Percentiles rank a stretch among this genome's conserved stretches.
phyloP scores from a whole-genome alignment of 192 early-diverging fungal genomes.

The Coemansia furcata region DNA sequence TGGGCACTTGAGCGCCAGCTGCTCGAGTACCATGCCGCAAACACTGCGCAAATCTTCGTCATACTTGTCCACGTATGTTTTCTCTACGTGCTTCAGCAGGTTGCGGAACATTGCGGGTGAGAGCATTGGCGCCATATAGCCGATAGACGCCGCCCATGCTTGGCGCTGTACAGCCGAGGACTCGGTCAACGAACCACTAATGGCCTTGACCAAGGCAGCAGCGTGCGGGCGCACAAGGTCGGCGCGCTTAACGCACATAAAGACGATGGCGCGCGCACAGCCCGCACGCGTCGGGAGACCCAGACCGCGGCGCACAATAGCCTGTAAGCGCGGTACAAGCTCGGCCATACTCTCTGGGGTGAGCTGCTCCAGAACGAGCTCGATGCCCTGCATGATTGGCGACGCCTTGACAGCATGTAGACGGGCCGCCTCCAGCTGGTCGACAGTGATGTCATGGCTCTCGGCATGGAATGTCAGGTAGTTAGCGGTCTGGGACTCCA shows the following conservation, averaged over 20 bases:
- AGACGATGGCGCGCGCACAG: slow-evolving; percentile 78
- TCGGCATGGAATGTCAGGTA: slow-evolving; percentile 91
- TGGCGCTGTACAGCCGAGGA: slow-evolving; percentile 79
- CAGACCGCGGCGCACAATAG: slow-evolving; percentile 76
- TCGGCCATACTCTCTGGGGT: slow-evolving; percentile 64
- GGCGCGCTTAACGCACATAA: slow-evolving; percentile 70
- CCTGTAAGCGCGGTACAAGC: slow-evolving; percentile 66
- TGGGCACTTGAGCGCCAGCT: slow-evolving; percentile 29
- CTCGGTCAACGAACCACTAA: slow-evolving; percentile 74
- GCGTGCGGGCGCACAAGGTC: slow-evolving; percentile 67
- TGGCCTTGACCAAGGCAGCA: slow-evolving; percentile 69
- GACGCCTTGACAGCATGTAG: slow-evolving; percentile 80
- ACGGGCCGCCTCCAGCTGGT: slow-evolving; percentile 80
- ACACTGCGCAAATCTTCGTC: slow-evolving; percentile 73
- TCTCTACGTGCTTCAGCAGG: slow-evolving; percentile 70
- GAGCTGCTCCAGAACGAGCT: slow-evolving; percentile 73
- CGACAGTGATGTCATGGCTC: slow-evolving; percentile 79
- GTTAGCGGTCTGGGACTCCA: slow-evolving; percentile 70
- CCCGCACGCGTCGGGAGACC: slow-evolving; percentile 93
- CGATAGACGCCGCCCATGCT: slow-evolving; percentile 80
- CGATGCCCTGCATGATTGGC: slow-evolving; percentile 94
- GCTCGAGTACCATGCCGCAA: slow-evolving; percentile 41
- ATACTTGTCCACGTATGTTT: slow-evolving; percentile 70
- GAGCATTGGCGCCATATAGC: slow-evolving; percentile 68
- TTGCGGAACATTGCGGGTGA: slow-evolving; percentile 58